These are phyloP conservation scores for Rhinocladiella mackenziei DNA, from an alignment of 2,329 filamentous ascomycete genomes.

Conservation along the genomic window DNA sequence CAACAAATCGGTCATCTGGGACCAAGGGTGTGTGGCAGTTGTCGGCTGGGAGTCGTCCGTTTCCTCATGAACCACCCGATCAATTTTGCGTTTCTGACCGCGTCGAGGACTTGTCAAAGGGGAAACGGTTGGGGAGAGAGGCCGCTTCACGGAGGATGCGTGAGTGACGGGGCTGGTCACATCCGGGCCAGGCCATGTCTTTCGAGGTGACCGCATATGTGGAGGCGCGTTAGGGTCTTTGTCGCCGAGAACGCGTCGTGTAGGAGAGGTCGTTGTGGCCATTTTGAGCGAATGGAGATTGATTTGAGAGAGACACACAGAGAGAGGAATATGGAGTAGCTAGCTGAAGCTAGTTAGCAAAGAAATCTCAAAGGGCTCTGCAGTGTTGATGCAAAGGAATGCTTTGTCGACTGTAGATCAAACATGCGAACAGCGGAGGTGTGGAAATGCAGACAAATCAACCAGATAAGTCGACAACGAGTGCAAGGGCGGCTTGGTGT, in stretches of 20 bases:
- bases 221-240: conserved; percentile 28
- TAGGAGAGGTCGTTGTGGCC: conserved; percentile 16
- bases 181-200: background rate
- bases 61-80: conserved; percentile 17
- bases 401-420: too few species aligned
- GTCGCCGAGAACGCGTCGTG: conserved; percentile 27
- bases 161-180: conserved; percentile 4
- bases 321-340: too few species aligned
- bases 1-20: conserved; percentile 19
- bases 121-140: conserved; percentile 1
- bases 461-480: background rate
- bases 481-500: background rate
- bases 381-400: background rate
- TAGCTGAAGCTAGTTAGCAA: too few species aligned
- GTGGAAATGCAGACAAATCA: background rate
- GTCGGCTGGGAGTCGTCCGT: conserved; percentile 11
- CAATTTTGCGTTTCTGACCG: conserved; percentile 28
- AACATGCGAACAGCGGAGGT: background rate
- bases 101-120: conserved; percentile 13
- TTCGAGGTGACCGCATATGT: conserved; percentile 14
- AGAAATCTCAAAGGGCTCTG: background rate
- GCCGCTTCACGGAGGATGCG: conserved; percentile 8
- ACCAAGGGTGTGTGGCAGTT: conserved; percentile 9
- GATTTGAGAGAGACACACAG: too few species aligned
- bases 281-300: conserved; percentile 2